These are phyloP conservation scores for Candida neerlandica DNA, from an alignment of 1,139 yeast species.

Conservation along the genomic window DNA sequence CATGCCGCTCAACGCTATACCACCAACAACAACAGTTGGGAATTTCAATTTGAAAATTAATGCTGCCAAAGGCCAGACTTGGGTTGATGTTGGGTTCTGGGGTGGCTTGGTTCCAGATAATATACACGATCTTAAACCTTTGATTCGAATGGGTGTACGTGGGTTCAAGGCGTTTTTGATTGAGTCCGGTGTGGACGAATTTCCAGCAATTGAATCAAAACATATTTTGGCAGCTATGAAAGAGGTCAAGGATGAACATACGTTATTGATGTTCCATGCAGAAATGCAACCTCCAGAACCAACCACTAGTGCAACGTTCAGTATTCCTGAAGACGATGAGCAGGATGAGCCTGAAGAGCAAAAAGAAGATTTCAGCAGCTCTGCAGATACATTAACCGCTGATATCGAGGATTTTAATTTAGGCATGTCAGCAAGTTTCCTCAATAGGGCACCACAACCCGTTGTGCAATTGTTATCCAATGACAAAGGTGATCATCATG, in stretches of 20 bases:
- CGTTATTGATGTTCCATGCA: conserved; percentile 90
- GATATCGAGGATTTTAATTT: conserved; percentile 40
- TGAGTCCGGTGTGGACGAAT: conserved; percentile 92
- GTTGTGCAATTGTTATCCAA: conserved; percentile 34
- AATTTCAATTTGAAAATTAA: conserved; percentile 72
- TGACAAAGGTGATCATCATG: conserved; percentile 20
- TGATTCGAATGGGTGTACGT: conserved; percentile 81
- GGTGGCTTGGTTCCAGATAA: conserved; percentile 90
- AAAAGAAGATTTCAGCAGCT: conserved; percentile 17
- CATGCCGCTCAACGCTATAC: conserved; percentile 95
- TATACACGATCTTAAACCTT: conserved; percentile 65
- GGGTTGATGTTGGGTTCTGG: conserved; percentile 97
- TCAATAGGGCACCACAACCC: conserved; percentile 42
- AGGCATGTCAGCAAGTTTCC: conserved; percentile 51
- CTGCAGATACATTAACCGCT: conserved; percentile 12
- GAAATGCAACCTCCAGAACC: conserved; percentile 64
- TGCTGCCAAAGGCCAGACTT: conserved; percentile 80
- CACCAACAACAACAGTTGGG: conserved; percentile 86
- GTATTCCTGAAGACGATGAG: conserved; percentile 24
- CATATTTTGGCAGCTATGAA: conserved; percentile 70
- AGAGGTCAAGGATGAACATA: conserved; percentile 58
- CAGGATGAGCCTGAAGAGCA: conserved; percentile 15
- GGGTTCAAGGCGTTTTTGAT: conserved; percentile 92
- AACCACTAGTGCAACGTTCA: conserved; percentile 26
- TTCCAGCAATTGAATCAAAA: conserved; percentile 71